A percentile compares a stretch with the other conserved stretches of the same genome.
Conservation (phyloP, 768 basidiomycete genomes). For the Amanita subjunquillea region DNA sequence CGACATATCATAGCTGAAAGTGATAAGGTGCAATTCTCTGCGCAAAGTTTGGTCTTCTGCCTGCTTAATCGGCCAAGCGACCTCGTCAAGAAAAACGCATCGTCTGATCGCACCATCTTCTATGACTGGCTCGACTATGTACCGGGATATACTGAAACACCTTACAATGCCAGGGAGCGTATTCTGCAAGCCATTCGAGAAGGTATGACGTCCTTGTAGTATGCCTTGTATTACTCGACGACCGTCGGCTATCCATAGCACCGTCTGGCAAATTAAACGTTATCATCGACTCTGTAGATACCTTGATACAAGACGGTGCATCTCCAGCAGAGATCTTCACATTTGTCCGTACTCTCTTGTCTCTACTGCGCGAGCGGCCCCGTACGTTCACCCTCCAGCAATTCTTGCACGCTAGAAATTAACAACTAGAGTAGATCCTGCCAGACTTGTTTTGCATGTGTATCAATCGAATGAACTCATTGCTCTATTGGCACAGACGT, state of each 20-base stretch:
- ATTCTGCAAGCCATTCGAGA: conserved; percentile 33
- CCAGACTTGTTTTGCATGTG: conserved; percentile 52
- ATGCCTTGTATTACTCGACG: neutral
- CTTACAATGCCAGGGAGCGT: conserved; percentile 20
- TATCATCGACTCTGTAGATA: conserved; percentile 66
- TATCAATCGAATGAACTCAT: conserved; percentile 37
- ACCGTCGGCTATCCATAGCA: neutral
- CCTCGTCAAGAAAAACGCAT: conserved; percentile 17
- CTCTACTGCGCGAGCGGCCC: conserved; percentile 32
- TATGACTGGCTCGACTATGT: conserved; percentile 41
- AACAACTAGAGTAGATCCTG: conserved; percentile 26
- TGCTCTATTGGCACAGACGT: conserved; percentile 45
- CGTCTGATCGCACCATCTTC: conserved; percentile 23
- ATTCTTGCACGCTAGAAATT: conserved; percentile 1
- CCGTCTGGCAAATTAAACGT: conserved; percentile 29
- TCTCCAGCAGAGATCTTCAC: conserved; percentile 43
- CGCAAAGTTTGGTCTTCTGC: conserved; percentile 38
- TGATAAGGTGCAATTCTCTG: conserved; percentile 13
- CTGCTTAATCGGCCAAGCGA: conserved; percentile 44
- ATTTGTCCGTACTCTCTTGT: conserved; percentile 38
- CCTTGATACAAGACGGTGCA: conserved; percentile 45
- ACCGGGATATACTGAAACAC: conserved; percentile 39
- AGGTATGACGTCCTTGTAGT: conserved; percentile 16
- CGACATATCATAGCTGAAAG: conserved; percentile 28
- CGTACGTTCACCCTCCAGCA: conserved; percentile 27